A percentile compares a stretch with the other conserved stretches of the same genome.
Conservation (phyloP, 495 filamentous ascomycete species). For the Glutinoglossum americanum region DNA sequence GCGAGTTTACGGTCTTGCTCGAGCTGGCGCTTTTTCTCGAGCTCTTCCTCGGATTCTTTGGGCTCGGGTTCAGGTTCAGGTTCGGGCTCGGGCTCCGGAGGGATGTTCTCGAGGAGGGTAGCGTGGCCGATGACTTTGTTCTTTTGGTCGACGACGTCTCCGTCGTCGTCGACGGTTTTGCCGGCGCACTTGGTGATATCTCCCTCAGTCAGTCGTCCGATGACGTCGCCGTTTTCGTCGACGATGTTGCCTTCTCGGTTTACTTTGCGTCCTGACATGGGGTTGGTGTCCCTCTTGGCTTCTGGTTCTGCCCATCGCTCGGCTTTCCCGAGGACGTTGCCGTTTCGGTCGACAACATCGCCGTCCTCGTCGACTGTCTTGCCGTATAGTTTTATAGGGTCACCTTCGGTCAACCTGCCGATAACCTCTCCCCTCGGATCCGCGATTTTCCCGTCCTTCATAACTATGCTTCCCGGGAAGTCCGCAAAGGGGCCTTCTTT, state of each 20-base stretch:
- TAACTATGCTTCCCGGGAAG: conserved; percentile 47
- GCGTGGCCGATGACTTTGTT: conserved; percentile 63
- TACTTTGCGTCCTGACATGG: conserved; percentile 57
- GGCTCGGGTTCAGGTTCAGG: conserved; percentile 14
- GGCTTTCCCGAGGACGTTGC: conserved; percentile 60
- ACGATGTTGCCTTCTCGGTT: conserved; percentile 68
- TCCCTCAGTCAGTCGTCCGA: conserved; percentile 59
- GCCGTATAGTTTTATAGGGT: conserved; percentile 47
- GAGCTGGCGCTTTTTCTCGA: conserved; percentile 31
- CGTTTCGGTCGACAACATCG: conserved; percentile 61
- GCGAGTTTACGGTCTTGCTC: conserved; percentile 58
- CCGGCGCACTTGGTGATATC: conserved; percentile 47
- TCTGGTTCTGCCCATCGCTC: conserved; percentile 66
- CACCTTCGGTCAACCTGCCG: conserved; percentile 51
- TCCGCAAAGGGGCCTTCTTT: conserved; percentile 66
- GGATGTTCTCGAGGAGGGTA: conserved; percentile 56
- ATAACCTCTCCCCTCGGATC: conserved; percentile 42
- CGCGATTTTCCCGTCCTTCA: conserved; percentile 53
- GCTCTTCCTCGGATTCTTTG: conserved; percentile 22
- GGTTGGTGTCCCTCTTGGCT: conserved; percentile 40
- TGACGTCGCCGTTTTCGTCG: conserved; percentile 58
- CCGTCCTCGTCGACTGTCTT: conserved; percentile 67
- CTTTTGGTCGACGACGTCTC: conserved; percentile 65
- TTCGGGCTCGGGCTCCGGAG: conserved; percentile 13
- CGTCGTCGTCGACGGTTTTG: conserved; percentile 68